Evolutionary conservation across 2,329 filamentous ascomycete species (phyloP).

Genomic region (Zymoseptoria ardabiliae): DNA sequence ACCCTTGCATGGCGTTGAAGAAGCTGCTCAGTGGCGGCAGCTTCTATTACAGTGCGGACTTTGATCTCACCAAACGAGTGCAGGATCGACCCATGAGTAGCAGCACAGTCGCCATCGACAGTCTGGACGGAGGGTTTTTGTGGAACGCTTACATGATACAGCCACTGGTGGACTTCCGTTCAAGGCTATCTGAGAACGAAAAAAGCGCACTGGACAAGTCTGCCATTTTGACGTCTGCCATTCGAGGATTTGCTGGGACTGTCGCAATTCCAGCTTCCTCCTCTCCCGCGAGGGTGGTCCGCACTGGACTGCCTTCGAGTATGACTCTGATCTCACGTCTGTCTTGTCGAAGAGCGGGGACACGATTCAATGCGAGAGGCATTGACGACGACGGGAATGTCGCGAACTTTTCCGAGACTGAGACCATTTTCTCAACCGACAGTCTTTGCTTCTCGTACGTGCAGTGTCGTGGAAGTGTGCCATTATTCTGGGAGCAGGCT

Average conservation of each 20-base stretch:
- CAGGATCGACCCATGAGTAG: slow-evolving; percentile 60
- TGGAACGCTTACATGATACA: slow-evolving; percentile 99
- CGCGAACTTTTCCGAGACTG: slow-evolving; percentile 97
- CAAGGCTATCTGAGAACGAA: slow-evolving; percentile 66
- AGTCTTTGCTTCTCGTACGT: slow-evolving; percentile 83
- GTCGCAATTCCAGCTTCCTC: slow-evolving; percentile 73
- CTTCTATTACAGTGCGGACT: slow-evolving; percentile 98
- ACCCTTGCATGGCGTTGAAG: slow-evolving; percentile 83
- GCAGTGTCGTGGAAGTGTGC: slow-evolving; percentile 86
- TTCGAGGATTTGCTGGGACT: slow-evolving; percentile 84
- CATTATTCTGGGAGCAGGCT: slow-evolving; percentile 94
- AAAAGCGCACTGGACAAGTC: slow-evolving; percentile 75
- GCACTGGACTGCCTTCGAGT: slow-evolving; percentile 68
- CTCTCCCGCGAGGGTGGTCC: slow-evolving; percentile 59
- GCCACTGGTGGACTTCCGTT: slow-evolving; percentile 82
- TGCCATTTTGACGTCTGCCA: slow-evolving; percentile 83
- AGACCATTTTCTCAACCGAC: slow-evolving; percentile 82
- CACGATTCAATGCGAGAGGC: slow-evolving; percentile 91
- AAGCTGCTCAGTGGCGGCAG: slow-evolving; percentile 88
- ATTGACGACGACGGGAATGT: slow-evolving; percentile 98
- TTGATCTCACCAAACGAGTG: slow-evolving; percentile 86
- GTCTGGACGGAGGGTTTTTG: slow-evolving; percentile 82
- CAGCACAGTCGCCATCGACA: slow-evolving; percentile 80
- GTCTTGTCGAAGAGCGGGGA: slow-evolving; percentile 85
- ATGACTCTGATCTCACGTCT: slow-evolving; percentile 86